Evolutionary conservation across 805 yeast genomes (phyloP).

Genomic region (Blastobotrys americana): DNA sequence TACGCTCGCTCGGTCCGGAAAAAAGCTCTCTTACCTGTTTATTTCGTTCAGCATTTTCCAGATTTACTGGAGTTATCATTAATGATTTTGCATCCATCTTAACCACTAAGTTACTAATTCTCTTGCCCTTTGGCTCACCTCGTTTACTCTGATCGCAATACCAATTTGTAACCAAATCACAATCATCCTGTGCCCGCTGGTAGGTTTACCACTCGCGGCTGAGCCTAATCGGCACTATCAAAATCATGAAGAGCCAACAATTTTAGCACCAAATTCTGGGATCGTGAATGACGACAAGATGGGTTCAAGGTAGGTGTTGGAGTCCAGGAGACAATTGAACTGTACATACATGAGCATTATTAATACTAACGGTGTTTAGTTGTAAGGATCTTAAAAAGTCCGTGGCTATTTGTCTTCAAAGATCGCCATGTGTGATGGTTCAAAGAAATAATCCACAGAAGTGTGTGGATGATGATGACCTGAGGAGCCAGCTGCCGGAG

Average conservation of each 20-base stretch:
- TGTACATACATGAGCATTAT: too few relatives aligned
- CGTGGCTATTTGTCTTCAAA: constrained; percentile 90
- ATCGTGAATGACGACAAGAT: too few relatives aligned
- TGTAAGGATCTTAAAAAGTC: constrained; percentile 92
- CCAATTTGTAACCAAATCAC: too few relatives aligned
- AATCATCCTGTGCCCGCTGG: too few relatives aligned
- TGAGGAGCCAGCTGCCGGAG: constrained; percentile 73
- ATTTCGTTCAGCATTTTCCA: constrained; percentile 13
- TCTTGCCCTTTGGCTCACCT: too few relatives aligned
- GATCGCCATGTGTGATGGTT: constrained; percentile 92
- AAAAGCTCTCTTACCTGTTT: constrained; percentile 14
- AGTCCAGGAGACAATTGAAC: too few relatives aligned
- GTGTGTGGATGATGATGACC: constrained; percentile 74
- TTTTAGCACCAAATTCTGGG: too few relatives aligned
- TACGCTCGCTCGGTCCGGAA: too few relatives aligned
- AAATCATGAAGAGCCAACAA: too few relatives aligned
- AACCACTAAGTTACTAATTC: constrained; percentile 1
- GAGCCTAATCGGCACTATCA: too few relatives aligned
- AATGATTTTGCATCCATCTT: constrained; percentile 1
- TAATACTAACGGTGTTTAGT: constrained; percentile 35
- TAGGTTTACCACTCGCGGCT: too few relatives aligned
- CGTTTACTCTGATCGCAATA: too few relatives aligned
- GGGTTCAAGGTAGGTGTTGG: constrained; percentile 19
- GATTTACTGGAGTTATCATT: constrained; percentile 13
- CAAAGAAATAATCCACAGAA: constrained; percentile 85